A percentile compares a stretch with the other conserved stretches of the same genome.
Conservation (phyloP, 257 asterid species). For the Fraxinus cuspidata region DNA sequence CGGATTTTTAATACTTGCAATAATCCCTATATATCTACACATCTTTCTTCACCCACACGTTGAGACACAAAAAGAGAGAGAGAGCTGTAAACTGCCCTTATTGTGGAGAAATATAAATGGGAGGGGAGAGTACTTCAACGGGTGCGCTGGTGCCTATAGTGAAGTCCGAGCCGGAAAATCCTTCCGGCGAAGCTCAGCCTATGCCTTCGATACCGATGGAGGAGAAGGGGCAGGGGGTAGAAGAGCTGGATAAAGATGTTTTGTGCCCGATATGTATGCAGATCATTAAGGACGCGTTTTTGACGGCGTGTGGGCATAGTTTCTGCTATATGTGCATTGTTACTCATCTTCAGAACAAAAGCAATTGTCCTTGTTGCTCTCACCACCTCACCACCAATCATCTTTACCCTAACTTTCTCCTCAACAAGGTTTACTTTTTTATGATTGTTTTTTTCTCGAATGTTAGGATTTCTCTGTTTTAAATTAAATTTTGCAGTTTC, state of each 20-base stretch:
- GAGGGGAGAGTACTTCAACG: slow-evolving; percentile 37
- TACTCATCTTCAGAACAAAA: slow-evolving; percentile 85
- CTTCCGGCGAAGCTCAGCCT: slow-evolving; percentile 30
- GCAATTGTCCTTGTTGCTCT: slow-evolving; percentile 88
- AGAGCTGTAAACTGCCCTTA: background rate
- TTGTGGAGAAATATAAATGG: slow-evolving; percentile 28
- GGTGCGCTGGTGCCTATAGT: slow-evolving; percentile 63
- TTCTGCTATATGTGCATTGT: slow-evolving; percentile 87
- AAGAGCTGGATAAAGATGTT: slow-evolving; percentile 60
- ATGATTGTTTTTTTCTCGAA: background rate
- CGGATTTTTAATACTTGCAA: slow-evolving; percentile 5
- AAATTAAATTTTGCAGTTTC: background rate
- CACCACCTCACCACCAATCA: slow-evolving; percentile 63
- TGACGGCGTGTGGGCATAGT: slow-evolving; percentile 89
- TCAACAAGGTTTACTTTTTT: slow-evolving; percentile 59
- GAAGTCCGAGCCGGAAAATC: slow-evolving; percentile 42
- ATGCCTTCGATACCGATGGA: slow-evolving; percentile 2
- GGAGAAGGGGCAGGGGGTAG: slow-evolving; percentile 32
- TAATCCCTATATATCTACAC: background rate
- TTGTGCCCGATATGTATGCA: slow-evolving; percentile 97
- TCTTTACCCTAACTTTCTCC: slow-evolving; percentile 90
- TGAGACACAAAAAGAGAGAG: background rate
- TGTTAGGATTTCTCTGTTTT: background rate
- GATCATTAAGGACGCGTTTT: slow-evolving; percentile 77
- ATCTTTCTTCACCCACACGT: background rate